Evolutionary conservation across 2,329 filamentous ascomycete genomes (phyloP), one percentile per base, ranked within the genome.

Genomic region (Phialophora verrucosa): DNA sequence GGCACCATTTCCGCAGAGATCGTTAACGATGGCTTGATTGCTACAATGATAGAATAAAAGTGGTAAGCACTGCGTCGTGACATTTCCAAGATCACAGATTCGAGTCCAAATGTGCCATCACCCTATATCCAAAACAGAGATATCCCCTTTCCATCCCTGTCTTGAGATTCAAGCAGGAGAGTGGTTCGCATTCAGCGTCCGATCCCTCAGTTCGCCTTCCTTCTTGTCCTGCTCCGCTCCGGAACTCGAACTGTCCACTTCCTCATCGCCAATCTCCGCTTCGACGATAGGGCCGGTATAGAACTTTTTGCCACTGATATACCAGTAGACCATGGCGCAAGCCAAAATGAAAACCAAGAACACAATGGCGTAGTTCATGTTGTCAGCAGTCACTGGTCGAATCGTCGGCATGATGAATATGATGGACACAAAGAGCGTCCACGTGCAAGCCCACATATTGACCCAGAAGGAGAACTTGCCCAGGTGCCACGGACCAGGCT

Each of bases 331-430:
- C 23, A 76, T 68, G 0, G 83, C 76, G 67, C 82, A 75, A 31
- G 80, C 25, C 25, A 84, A 75, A 49, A 85, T 83, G 47, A 79
- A 79, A 4, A 73, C 78, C 47, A 85, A 71, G 70, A 84, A 84
- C 12, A 81, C 83, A 38, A 80, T 77, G n/a, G 83, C 83, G 71
- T 85, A 86, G 75, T 85, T 85, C 84, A 86, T 86, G 64, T 78
- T 84, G 31, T 78, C 76, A 10, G 82, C 75, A 1, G 76, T 77
- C 27, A 84, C 82, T 0, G 84, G 84, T 65, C 76, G 74, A 11
- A 75, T 75, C 0, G 83, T 84, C 1, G 84, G 84, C 68, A 85
- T 77, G 69, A 86, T 73, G 76, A 86, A 85, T 67, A 86, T 85
- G 70, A 85, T 77, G 47, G 78, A 80, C 49, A 84, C 82, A 71